Conservation (phyloP, 441 rosid genomes). For the Adansonia madagascariensis region DNA sequence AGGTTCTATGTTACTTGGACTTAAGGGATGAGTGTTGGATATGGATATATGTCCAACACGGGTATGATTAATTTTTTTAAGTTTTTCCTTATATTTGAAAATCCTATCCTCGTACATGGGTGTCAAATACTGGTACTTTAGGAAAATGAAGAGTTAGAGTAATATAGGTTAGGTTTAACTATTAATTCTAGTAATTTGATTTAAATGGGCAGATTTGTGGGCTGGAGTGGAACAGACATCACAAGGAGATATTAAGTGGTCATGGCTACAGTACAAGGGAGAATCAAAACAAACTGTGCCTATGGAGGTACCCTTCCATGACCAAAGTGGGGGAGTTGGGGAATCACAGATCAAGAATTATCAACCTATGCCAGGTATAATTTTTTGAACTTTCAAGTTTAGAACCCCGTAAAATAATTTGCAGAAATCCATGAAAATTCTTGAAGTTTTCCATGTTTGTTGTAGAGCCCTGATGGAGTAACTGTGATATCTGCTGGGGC, state of each 20-base stretch:
- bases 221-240: constrained; percentile 65
- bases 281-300: constrained; percentile 42
- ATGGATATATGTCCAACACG: too few relatives aligned
- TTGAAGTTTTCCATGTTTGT: not conserved
- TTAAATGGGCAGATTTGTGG: constrained; percentile 48
- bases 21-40: too few relatives aligned
- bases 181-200: not conserved
- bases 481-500: constrained; percentile 53
- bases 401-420: not conserved
- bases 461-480: constrained; percentile 56
- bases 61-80: too few relatives aligned
- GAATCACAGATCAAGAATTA: constrained; percentile 42
- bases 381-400: not conserved
- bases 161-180: too few relatives aligned
- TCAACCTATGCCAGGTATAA: constrained; percentile 51
- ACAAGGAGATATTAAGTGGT: constrained; percentile 60
- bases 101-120: too few relatives aligned
- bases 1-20: too few relatives aligned
- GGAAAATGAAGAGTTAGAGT: too few relatives aligned
- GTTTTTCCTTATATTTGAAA: too few relatives aligned
- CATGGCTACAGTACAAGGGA: constrained; percentile 45
- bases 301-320: constrained; percentile 64
- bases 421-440: not conserved
- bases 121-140: too few relatives aligned
- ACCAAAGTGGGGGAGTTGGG: constrained; percentile 42